phyloP scores from a whole-genome alignment of 2,329 filamentous ascomycete species.

The Botrytis sinoallii region DNA sequence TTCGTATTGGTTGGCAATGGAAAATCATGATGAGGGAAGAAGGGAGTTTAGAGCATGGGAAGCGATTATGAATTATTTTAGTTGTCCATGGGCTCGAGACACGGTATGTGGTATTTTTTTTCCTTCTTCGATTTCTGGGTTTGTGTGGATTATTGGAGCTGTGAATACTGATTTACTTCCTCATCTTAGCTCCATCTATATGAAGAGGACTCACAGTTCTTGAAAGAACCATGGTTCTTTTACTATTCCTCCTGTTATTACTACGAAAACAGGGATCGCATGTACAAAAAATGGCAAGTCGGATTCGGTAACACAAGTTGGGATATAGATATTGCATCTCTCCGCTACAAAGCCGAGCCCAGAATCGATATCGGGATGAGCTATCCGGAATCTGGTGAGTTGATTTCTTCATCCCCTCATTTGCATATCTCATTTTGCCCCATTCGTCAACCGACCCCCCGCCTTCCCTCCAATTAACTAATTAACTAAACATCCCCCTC shows the following conservation, averaged over 20 bases:
- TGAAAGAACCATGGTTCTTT: slow-evolving; percentile 25
- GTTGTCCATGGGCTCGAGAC: slow-evolving; percentile 26
- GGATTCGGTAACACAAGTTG: slow-evolving; percentile 24
- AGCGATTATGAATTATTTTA: slow-evolving; percentile 28
- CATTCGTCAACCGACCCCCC: background rate
- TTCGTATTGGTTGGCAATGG: slow-evolving; percentile 5
- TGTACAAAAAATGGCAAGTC: slow-evolving; percentile 27
- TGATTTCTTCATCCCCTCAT: background rate
- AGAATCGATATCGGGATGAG: slow-evolving; percentile 14
- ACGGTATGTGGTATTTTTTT: slow-evolving; percentile 19
- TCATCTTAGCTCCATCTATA: background rate
- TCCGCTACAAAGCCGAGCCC: slow-evolving; percentile 17
- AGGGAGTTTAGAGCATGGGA: slow-evolving; percentile 16
- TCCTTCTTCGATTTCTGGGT: background rate
- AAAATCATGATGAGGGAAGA: background rate
- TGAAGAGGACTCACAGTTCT: background rate
- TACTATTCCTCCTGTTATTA: slow-evolving; percentile 30
- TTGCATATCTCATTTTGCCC: no score
- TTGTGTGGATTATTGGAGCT: background rate
- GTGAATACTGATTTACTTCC: background rate
- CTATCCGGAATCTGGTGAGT: background rate
- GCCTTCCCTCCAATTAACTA: background rate
- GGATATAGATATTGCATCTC: slow-evolving; percentile 25
- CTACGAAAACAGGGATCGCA: slow-evolving; percentile 19
- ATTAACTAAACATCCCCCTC: background rate